Conservation (phyloP, 495 filamentous ascomycete genomes). For the Penicillium turbatum region DNA sequence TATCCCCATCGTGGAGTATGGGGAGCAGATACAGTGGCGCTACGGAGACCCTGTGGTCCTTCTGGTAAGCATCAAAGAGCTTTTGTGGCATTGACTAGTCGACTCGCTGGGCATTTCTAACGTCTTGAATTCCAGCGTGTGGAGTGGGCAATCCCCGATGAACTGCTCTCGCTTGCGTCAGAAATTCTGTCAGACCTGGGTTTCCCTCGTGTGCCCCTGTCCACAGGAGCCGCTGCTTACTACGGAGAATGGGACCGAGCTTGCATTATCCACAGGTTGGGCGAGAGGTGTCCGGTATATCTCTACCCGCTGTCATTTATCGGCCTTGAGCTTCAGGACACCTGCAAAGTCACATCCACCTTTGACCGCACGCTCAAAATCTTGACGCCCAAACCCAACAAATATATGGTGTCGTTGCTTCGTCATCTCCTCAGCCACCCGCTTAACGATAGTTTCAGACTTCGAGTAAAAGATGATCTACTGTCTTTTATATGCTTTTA, state of each 20-base stretch:
- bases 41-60: constrained; percentile 13
- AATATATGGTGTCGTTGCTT: no score
- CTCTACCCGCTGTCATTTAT: constrained; percentile 18
- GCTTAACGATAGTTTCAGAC: not conserved
- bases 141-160: constrained; percentile 16
- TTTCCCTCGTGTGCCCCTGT: constrained; percentile 1
- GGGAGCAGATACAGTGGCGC: constrained; percentile 15
- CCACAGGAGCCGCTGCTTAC: not conserved
- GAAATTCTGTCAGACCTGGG: constrained; percentile 8
- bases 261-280: constrained; percentile 1
- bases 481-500: constrained; percentile 13
- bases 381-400: no score
- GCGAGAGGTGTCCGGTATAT: not conserved
- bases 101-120: no score
- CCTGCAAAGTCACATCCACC: constrained; percentile 13
- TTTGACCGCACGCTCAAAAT: not conserved
- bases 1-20: constrained; percentile 20
- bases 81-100: not conserved
- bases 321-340: constrained; percentile 16
- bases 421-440: no score
- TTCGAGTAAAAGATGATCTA: constrained; percentile 10
- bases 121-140: constrained; percentile 6
- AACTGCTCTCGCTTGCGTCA: constrained; percentile 9
- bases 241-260: constrained; percentile 7
- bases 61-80: constrained; percentile 7